Base-by-base conservation (phyloP, 164 flowering plant species). In the Chloranthus sessilifolius region DNA sequence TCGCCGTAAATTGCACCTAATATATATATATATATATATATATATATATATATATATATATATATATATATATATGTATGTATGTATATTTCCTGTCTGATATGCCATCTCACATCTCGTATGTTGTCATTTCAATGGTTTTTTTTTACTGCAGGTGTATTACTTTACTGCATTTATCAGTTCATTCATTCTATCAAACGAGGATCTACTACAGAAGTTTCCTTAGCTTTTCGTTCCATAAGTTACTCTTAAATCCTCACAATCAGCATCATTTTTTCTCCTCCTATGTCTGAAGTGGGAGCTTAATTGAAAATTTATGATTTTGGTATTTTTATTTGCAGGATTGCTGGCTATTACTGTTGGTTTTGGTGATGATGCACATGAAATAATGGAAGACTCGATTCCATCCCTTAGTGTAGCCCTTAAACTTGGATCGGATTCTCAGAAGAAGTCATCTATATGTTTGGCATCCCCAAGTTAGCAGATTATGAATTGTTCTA, bases 341-440 rank as follows among this genome's bases (percentile, higher is more conserved):
- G 96, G 96, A 27, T 52, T 91, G 67, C 58, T 91, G 60, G 82
- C 88, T 16, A 52, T 91, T 59, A 88, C 95, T 11, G 73, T 74
- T 46, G 96, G 96, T 37, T 47, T 43, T 37, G 90, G 83, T 47
- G 78, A 79, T 41, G 57, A 60, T 34, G 81, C 94, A 7, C 81
- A 61, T 36, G 90, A 88, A 65, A 83, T 88, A 28, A 34, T 85
- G 57, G 83, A 75, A 60, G 95, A 88, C 19, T 74, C 92, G 8
- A 9, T 80, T 20, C 16, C 73, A 48, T 57, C 67, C 20, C 65
- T 91, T 51, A 65, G 78, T 10, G 85, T 77, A 21, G 86, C 83
- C 52, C 81, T 88, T 2, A 80, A 76, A 67, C 61, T 81, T 59
- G 68, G 79, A 4, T 36, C 76, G 46, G 88, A 83, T 3, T 39